A percentile compares a stretch with the other conserved stretches of the same genome.
Conservation (phyloP, 495 filamentous ascomycete genomes). For the Lasiosphaeriaceae sp. region DNA sequence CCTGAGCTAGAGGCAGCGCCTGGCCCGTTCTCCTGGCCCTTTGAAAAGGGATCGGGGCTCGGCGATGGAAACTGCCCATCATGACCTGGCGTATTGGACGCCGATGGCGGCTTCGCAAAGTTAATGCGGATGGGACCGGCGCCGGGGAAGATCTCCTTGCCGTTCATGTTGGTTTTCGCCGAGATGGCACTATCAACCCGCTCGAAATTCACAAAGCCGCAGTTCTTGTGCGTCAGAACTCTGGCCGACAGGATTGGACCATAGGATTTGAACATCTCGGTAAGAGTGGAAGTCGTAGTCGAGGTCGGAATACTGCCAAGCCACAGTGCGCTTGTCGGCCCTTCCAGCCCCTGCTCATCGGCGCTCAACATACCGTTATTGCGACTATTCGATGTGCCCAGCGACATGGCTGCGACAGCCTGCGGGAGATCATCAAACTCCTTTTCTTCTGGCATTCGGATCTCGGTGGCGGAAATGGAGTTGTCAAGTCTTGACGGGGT, state of each 20-base stretch:
- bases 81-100: constrained; percentile 76
- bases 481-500: constrained; percentile 79
- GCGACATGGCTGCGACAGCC: constrained; percentile 74
- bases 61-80: constrained; percentile 85
- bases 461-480: constrained; percentile 76
- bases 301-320: constrained; percentile 97
- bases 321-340: constrained; percentile 90
- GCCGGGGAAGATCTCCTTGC: constrained; percentile 97
- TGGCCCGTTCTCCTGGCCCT: constrained; percentile 43
- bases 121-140: constrained; percentile 93
- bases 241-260: constrained; percentile 88
- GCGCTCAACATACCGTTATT: constrained; percentile 53
- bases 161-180: constrained; percentile 81
- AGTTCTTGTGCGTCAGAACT: constrained; percentile 97
- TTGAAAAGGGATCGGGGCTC: constrained; percentile 79
- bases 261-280: constrained; percentile 86
- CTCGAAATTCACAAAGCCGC: constrained; percentile 98
- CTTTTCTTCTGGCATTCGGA: constrained; percentile 64
- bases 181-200: constrained; percentile 81
- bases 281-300: constrained; percentile 87
- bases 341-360: constrained; percentile 79
- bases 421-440: constrained; percentile 67
- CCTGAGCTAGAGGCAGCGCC: constrained; percentile 34
- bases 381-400: constrained; percentile 58
- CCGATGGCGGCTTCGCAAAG: constrained; percentile 91